These are phyloP conservation scores for Vigna mungo DNA, from an alignment of 306 rosid genomes.

Conservation along the genomic window DNA sequence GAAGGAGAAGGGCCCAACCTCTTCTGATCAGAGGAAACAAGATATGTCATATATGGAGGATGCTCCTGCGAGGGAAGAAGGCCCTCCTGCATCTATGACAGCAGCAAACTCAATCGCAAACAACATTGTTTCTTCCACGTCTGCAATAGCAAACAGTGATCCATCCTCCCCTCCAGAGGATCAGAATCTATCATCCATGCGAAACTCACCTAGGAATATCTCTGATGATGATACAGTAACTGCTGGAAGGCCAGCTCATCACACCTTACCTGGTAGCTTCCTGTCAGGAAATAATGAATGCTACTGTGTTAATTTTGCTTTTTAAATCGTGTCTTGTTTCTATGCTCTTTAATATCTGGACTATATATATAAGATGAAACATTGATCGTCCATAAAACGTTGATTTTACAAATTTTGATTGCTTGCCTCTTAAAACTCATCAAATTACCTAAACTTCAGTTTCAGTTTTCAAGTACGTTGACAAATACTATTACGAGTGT, in stretches of 20 bases:
- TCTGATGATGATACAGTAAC: constrained; percentile 85
- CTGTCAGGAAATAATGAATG: constrained; percentile 37
- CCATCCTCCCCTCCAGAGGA: constrained; percentile 75
- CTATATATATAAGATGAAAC: constrained; percentile 14
- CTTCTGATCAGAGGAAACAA: constrained; percentile 75
- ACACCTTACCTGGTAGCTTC: constrained; percentile 89
- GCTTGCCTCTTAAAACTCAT: constrained; percentile 15
- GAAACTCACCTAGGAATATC: constrained; percentile 71
- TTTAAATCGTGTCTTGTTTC: constrained; percentile 7
- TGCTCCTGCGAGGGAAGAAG: constrained; percentile 70
- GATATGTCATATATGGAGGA: constrained; percentile 57
- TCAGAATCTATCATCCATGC: constrained; percentile 65
- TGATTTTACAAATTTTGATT: constrained; percentile 1
- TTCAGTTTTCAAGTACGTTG: constrained; percentile 29
- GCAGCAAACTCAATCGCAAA: constrained; percentile 57
- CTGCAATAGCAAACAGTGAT: constrained; percentile 69
- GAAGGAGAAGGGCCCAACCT: constrained; percentile 63
- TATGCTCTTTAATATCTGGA: background rate
- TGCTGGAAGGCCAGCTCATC: constrained; percentile 83
- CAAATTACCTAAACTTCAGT: constrained; percentile 5
- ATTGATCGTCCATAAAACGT: constrained; percentile 5
- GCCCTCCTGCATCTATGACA: constrained; percentile 56
- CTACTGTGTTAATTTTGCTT: constrained; percentile 3
- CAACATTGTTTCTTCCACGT: constrained; percentile 58
- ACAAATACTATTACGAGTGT: background rate